Base-by-base conservation (phyloP, 2,329 filamentous ascomycete species). In the Aureobasidium sp. region DNA sequence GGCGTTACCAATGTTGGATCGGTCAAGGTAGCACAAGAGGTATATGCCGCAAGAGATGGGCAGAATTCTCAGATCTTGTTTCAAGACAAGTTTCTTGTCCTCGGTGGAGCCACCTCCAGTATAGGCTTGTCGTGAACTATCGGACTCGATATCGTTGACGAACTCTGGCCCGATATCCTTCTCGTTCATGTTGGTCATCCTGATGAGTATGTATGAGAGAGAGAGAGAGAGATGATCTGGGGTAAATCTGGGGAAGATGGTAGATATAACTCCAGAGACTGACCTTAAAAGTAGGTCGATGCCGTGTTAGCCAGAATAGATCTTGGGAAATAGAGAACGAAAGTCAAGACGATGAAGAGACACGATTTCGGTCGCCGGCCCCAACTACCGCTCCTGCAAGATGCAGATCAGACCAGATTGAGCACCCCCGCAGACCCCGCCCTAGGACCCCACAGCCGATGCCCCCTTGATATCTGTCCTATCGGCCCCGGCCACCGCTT, bases 11-110 rank as follows among this genome's bases (percentile, higher is more conserved):
- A 89, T 88, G 71, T 89, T 89, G 61, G 83, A 81, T 47, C 84
- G 78, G 72, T 89, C 86, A 29, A 89, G 79, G 69, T 86, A 88
- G 72, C 83, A 86, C 27, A 89, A 78, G 49, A 89, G 78, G 70
- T 87, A 90, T 55, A 89, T 86, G 58, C 72, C 75, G 7, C 83
- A 82, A n/a, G 79, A 83, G 15, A 88, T 73, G 1, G 86, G 86
- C 15, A 88, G 75, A 62, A 89, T 86, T 60, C 82, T 79, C 21
- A 82, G 63, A 69, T 89, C 86, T 67, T 87, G 84, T 50, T 69
- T 68, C 27, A 50, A 5, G 13, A 62, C 42, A 13, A 62, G 41
- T 6, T 5, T 55, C 42, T 62, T 62, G 21, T 61, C 48, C 15
- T 54, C 54, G 25, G 42, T 10, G 5, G 21, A 37, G 13, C 42